phyloP scores from a whole-genome alignment of 805 yeast species.

The Myxozyma geophila region DNA sequence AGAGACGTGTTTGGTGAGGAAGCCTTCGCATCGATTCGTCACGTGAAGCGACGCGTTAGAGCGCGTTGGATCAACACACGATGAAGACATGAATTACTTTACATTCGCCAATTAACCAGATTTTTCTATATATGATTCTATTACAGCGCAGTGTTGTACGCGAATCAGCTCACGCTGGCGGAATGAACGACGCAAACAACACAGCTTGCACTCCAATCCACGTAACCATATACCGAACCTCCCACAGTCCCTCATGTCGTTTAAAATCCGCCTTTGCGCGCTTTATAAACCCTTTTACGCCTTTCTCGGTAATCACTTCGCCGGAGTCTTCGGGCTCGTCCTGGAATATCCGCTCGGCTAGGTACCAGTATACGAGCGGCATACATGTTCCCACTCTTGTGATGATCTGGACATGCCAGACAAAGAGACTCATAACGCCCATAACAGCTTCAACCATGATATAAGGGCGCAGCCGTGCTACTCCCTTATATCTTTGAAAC shows the following conservation, averaged over 20 bases:
- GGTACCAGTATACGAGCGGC: slow-evolving; percentile 77
- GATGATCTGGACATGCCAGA: slow-evolving; percentile 86
- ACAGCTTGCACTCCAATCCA: slow-evolving; percentile 76
- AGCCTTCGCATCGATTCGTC: neutral
- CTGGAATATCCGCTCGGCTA: slow-evolving; percentile 49
- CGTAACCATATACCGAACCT: slow-evolving; percentile 55
- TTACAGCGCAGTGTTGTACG: too few species aligned
- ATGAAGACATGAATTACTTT: too few species aligned
- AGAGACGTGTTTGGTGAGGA: neutral
- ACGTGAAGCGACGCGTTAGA: neutral
- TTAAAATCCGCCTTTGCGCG: slow-evolving; percentile 31
- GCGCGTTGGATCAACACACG: neutral
- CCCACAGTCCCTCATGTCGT: slow-evolving; percentile 44
- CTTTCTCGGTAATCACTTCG: slow-evolving; percentile 9
- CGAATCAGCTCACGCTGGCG: slow-evolving; percentile 68
- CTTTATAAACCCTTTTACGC: neutral
- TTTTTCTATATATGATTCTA: neutral
- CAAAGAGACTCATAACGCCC: slow-evolving; percentile 56
- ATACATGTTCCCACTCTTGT: slow-evolving; percentile 77
- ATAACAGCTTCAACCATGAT: slow-evolving; percentile 49
- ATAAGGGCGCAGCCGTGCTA: slow-evolving; percentile 47
- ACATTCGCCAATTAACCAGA: neutral
- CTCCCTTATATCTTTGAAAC: slow-evolving; percentile 8
- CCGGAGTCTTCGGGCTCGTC: slow-evolving; percentile 36
- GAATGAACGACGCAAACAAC: slow-evolving; percentile 79